These are phyloP conservation scores for Plantago major DNA, from an alignment of 257 asterid genomes.

Conservation along the genomic window DNA sequence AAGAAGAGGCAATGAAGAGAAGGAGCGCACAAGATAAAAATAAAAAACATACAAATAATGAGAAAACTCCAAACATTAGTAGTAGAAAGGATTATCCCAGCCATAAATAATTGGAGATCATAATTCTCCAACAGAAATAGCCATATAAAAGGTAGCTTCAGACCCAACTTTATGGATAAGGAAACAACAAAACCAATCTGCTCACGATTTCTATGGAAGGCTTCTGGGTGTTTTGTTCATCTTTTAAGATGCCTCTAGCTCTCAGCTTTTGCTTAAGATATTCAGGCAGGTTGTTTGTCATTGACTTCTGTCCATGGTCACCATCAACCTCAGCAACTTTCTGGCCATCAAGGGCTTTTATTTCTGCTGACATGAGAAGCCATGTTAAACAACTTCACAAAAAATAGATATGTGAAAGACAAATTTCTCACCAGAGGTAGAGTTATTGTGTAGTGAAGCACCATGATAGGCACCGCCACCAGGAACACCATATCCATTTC, in stretches of 20 bases:
- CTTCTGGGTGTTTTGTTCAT: slow-evolving; percentile 29
- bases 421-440: slow-evolving; percentile 37
- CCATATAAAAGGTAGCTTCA: slow-evolving; percentile 11
- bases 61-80: slow-evolving; percentile 3
- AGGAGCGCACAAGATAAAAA: background rate
- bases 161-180: slow-evolving; percentile 11
- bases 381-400: slow-evolving; percentile 19
- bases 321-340: slow-evolving; percentile 33
- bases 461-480: slow-evolving; percentile 91
- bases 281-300: slow-evolving; percentile 64
- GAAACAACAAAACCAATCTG: slow-evolving; percentile 14
- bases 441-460: slow-evolving; percentile 31
- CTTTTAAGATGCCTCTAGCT: slow-evolving; percentile 92
- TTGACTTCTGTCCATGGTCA: slow-evolving; percentile 41
- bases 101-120: background rate
- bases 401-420: slow-evolving; percentile 16
- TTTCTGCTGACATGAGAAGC: slow-evolving; percentile 28
- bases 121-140: slow-evolving; percentile 8
- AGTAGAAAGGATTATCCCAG: background rate
- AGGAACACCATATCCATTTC: slow-evolving; percentile 99
- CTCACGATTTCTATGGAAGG: slow-evolving; percentile 41
- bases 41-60: background rate
- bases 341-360: slow-evolving; percentile 30
- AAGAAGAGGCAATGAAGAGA: background rate
- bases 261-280: slow-evolving; percentile 84